Percentiles rank a stretch among this genome's conserved stretches.
phyloP scores from a whole-genome alignment of 805 yeast genomes.

The Pichia nanzhaoensis region DNA sequence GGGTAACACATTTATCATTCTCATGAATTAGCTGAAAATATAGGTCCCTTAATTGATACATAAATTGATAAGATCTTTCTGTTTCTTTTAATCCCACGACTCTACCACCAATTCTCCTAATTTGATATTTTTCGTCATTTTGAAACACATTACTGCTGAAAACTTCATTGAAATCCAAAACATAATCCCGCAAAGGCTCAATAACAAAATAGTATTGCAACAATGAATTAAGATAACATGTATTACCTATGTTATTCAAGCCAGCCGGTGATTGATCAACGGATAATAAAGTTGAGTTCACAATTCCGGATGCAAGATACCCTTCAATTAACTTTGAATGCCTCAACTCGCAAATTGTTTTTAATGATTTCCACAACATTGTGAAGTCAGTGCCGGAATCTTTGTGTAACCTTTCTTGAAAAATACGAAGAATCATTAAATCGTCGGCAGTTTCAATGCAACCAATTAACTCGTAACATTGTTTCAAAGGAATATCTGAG shows the following conservation, averaged over 20 bases:
- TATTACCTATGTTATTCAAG: constrained; percentile 88
- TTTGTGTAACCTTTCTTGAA: constrained; percentile 38
- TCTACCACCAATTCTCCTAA: constrained; percentile 83
- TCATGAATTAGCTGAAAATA: constrained; percentile 66
- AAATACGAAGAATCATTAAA: constrained; percentile 45
- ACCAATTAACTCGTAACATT: constrained; percentile 45
- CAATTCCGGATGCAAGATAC: constrained; percentile 54
- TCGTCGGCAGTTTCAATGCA: constrained; percentile 48
- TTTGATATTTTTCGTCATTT: constrained; percentile 28
- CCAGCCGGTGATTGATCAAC: constrained; percentile 83
- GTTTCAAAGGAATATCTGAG: constrained; percentile 20
- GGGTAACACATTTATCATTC: constrained; percentile 59
- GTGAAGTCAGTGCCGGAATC: constrained; percentile 44
- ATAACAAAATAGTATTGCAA: constrained; percentile 86
- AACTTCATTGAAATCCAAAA: constrained; percentile 47
- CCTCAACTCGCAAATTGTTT: constrained; percentile 46
- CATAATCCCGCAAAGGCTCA: constrained; percentile 65
- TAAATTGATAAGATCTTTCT: constrained; percentile 74
- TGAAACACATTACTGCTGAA: constrained; percentile 23
- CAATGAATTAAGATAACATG: constrained; percentile 88
- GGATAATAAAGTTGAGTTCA: constrained; percentile 54
- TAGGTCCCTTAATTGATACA: constrained; percentile 61
- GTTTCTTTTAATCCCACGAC: constrained; percentile 73
- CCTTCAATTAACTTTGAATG: constrained; percentile 49
- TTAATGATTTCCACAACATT: constrained; percentile 50